Evolutionary conservation across 1,139 yeast species (phyloP).

Genomic region (Kodamaea sp.): DNA sequence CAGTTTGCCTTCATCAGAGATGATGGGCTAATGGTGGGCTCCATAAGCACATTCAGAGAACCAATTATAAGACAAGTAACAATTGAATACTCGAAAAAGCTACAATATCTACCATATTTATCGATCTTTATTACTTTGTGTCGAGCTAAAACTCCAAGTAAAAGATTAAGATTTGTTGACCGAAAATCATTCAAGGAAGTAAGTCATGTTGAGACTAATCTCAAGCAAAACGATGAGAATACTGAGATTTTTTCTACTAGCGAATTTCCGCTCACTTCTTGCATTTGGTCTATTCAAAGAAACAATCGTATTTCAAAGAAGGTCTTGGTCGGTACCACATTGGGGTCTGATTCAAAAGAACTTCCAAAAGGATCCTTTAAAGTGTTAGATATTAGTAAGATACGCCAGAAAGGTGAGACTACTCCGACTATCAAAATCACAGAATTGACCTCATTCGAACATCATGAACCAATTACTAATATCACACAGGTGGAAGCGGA

Average conservation of each 20-base stretch:
- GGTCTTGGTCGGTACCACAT: conserved; percentile 42
- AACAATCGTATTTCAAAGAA: conserved; percentile 39
- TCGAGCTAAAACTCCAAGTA: conserved; percentile 25
- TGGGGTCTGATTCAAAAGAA: conserved; percentile 9
- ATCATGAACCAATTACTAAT: conserved; percentile 35
- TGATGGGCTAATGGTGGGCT: conserved; percentile 48
- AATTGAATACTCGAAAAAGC: conserved; percentile 37
- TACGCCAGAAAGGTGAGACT: conserved; percentile 18
- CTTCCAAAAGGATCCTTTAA: conserved; percentile 36
- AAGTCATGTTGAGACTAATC: conserved; percentile 15
- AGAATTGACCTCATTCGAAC: conserved; percentile 40
- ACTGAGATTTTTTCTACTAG: conserved; percentile 26
- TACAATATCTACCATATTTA: conserved; percentile 14
- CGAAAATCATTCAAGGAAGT: conserved; percentile 26
- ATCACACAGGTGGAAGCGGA: conserved; percentile 39
- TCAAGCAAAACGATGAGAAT: conserved; percentile 17
- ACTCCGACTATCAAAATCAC: conserved; percentile 23
- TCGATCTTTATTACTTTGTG: conserved; percentile 41
- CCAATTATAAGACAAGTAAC: conserved; percentile 35
- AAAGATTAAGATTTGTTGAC: conserved; percentile 36
- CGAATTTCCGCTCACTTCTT: conserved; percentile 39
- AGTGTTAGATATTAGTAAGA: conserved; percentile 41
- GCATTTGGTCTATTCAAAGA: conserved; percentile 37
- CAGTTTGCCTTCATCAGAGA: conserved; percentile 44
- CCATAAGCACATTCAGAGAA: conserved; percentile 27